phyloP scores from a whole-genome alignment of 2,329 filamentous ascomycete genomes.

The Colletotrichum salicis region DNA sequence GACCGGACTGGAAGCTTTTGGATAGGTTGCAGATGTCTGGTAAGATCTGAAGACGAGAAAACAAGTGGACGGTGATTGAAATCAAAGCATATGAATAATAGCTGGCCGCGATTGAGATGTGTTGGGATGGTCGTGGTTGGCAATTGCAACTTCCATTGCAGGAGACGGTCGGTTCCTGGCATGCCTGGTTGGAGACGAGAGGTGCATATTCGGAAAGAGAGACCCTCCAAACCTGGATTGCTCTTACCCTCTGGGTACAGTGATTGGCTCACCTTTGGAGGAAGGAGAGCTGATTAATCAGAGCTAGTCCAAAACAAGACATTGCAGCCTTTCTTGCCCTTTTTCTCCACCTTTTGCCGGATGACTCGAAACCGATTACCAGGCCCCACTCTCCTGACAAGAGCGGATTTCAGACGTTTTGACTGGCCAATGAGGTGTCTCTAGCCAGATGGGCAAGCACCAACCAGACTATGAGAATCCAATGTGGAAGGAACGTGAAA shows the following conservation, averaged over 20 bases:
- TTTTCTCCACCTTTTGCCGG: conserved; percentile 7
- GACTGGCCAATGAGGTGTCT: conserved; percentile 4
- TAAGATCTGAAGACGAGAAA: not conserved
- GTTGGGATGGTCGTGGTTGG: not conserved
- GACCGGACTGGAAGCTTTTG: not conserved
- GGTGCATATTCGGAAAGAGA: not conserved
- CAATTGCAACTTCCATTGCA: not conserved
- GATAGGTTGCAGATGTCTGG: not conserved
- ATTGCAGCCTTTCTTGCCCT: not conserved
- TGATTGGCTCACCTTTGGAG: not conserved
- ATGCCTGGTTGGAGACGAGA: not conserved
- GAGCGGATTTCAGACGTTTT: not conserved
- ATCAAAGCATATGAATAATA: not conserved
- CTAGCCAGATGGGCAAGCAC: not conserved
- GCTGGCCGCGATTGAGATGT: not conserved
- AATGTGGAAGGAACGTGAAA: not conserved
- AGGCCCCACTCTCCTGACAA: conserved; percentile 22
- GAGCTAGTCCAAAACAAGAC: not conserved
- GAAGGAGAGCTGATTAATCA: not conserved
- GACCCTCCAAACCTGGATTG: not conserved
- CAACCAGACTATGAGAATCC: not conserved
- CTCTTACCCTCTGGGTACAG: not conserved
- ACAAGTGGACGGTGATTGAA: not conserved
- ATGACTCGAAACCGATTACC: conserved; percentile 19
- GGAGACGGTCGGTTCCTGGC: not conserved